Conservation (phyloP, 1,284 basidiomycete species). For the Pisolithus thermaeus region DNA sequence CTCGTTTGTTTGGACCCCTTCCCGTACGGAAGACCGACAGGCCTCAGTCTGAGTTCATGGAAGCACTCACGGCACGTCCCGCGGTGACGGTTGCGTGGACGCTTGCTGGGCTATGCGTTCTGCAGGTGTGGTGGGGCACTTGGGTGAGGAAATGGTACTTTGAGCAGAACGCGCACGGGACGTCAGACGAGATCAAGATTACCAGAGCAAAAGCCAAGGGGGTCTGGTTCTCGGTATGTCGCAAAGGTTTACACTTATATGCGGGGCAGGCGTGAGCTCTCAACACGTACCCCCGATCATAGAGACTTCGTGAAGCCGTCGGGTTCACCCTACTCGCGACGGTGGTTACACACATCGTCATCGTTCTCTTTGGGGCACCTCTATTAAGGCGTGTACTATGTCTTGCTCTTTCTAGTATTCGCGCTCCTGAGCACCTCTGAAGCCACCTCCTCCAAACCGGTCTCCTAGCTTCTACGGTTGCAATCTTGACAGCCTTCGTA, state of each 20-base stretch:
- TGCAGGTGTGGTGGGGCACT: conserved; percentile 72
- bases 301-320: conserved; percentile 43
- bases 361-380: conserved; percentile 76
- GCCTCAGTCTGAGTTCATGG: conserved; percentile 61
- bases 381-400: conserved; percentile 43
- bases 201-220: conserved; percentile 33
- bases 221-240: conserved; percentile 27
- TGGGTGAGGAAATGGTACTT: conserved; percentile 56
- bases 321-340: conserved; percentile 49
- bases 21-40: conserved; percentile 39
- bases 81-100: conserved; percentile 56
- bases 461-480: conserved; percentile 62
- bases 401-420: conserved; percentile 1
- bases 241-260: conserved; percentile 11
- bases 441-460: conserved; percentile 57
- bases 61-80: conserved; percentile 61
- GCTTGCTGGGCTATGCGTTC: conserved; percentile 47
- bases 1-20: conserved; percentile 37
- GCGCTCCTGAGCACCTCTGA: conserved; percentile 10
- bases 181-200: conserved; percentile 34
- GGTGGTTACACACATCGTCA: conserved; percentile 39
- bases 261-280: conserved; percentile 4
- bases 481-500: conserved; percentile 62
- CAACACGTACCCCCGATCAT: not conserved
- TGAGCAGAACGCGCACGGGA: conserved; percentile 24